Percentiles rank a stretch among this genome's conserved stretches.
These are phyloP conservation scores for Rhizopogon rudus DNA, from an alignment of 768 basidiomycete genomes.

Conservation along the genomic window DNA sequence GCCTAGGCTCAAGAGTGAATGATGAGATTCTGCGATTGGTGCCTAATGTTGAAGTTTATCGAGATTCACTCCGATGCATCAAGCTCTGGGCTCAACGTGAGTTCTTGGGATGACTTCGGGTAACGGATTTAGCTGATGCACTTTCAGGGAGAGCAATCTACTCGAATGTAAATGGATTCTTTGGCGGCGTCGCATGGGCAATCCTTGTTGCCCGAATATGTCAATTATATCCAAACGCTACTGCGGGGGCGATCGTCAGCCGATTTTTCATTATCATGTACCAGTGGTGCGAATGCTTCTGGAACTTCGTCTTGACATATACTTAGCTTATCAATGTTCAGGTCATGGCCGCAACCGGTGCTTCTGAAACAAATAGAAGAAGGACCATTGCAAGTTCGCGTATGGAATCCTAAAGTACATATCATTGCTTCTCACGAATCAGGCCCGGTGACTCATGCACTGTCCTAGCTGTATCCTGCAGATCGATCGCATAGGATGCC, in stretches of 20 bases:
- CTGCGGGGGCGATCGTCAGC: constrained; percentile 93
- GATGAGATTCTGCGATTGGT: constrained; percentile 95
- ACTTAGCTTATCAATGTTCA: constrained; percentile 27
- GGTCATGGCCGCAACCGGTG: constrained; percentile 99
- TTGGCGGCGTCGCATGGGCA: constrained; percentile 98
- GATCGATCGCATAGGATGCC: constrained; percentile 98
- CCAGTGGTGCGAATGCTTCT: constrained; percentile 67
- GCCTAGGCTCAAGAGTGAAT: constrained; percentile 85
- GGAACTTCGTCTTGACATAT: not conserved
- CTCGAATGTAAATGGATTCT: constrained; percentile 96
- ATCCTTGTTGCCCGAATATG: constrained; percentile 99
- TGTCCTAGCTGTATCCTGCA: constrained; percentile 74
- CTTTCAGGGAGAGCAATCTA: constrained; percentile 86
- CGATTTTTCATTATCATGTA: constrained; percentile 98
- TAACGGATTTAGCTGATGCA: constrained; percentile 4
- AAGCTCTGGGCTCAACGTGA: constrained; percentile 96
- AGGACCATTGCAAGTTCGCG: constrained; percentile 86
- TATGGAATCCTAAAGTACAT: constrained; percentile 94
- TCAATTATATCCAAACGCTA: constrained; percentile 94
- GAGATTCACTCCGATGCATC: constrained; percentile 92
- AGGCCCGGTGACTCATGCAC: not conserved
- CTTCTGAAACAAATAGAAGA: constrained; percentile 95
- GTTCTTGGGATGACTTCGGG: not conserved
- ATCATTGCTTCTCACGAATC: not conserved
- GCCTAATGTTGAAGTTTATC: constrained; percentile 90